Conservation (phyloP, 2,329 filamentous ascomycete genomes). For the Ceratocystis albifundus region DNA sequence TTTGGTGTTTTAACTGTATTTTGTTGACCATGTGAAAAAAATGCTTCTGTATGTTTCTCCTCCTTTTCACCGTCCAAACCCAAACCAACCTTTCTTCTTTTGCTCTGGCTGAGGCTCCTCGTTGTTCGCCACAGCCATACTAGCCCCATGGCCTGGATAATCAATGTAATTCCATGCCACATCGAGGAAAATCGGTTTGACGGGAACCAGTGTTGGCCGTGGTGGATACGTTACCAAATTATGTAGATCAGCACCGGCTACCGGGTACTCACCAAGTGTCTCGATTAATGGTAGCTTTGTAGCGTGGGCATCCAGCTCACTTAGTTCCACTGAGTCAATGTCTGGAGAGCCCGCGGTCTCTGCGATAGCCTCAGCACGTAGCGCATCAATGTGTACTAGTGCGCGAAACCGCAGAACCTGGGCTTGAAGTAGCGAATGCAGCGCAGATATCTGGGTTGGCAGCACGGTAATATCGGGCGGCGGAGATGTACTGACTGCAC, state of each 20-base stretch:
- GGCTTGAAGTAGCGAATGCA: conserved; percentile 52
- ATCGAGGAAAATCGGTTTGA: conserved; percentile 93
- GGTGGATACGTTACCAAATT: conserved; percentile 79
- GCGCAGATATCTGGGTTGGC: conserved; percentile 43
- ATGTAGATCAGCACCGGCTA: conserved; percentile 53
- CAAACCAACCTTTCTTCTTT: conserved; percentile 66
- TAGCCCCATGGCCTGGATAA: conserved; percentile 55
- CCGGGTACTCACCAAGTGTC: conserved; percentile 62
- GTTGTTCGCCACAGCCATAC: conserved; percentile 26
- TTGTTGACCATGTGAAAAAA: background rate
- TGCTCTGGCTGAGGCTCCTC: conserved; percentile 34
- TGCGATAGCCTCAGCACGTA: conserved; percentile 39
- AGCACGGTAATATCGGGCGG: conserved; percentile 56
- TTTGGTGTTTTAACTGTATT: background rate
- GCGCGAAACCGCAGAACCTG: conserved; percentile 74
- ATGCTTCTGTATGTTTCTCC: background rate
- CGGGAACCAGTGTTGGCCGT: conserved; percentile 66
- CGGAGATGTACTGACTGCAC: conserved; percentile 34
- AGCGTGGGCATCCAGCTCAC: background rate
- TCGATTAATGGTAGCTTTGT: conserved; percentile 52
- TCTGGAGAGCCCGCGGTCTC: conserved; percentile 28
- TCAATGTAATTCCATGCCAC: conserved; percentile 96
- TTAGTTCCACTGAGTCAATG: too few species aligned
- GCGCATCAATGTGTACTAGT: conserved; percentile 67
- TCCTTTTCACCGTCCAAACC: conserved; percentile 45